Base-by-base conservation (phyloP, 495 filamentous ascomycete genomes). In the Penicillium ucsense region DNA sequence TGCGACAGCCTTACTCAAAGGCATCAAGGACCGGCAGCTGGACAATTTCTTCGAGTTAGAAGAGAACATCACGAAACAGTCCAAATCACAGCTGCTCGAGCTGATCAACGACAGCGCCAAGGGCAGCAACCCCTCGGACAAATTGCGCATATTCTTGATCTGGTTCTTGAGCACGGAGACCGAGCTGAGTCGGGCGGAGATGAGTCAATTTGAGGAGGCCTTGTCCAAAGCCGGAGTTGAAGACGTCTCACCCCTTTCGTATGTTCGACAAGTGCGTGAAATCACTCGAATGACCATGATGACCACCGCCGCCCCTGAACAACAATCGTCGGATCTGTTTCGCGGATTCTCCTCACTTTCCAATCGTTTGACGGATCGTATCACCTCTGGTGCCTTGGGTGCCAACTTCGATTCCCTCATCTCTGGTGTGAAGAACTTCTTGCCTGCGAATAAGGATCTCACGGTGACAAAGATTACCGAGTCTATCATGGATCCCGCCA, bases 211-310 rank as follows among this genome's bases (percentile, higher is more conserved):
- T 50, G 89, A 94, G 63, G 84, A 94, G 71, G 85, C 89, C 0
- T 72, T 99, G 31, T 80, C 81, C 39, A 75, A 75, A 29, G 79
- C 82, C 9, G 88, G 84, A 2, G 88, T 84, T 38, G 73, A 89
- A 56, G 71, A 75, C 40, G 81, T 80, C 41, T 82, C 81, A 27
- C 78, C 86, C 27, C 73, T 99, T 35, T 68, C 87, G 10, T 99
- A 99, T 57, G 80, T 97, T 50, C 81, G 86, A 61, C 83, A 91
- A 62, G 91, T 99, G 28, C 89, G 90, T 37, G 87, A 94, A 52
- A 85, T 94, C 44, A 97, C 92, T 8, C 89, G 91, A 35, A 97
- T 97, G 92, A 96, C 94, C 11, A 96, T 97, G 83, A 88, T 99
- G 74, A 88, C 90, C 4, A 90, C 91, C 5, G 82, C 91, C 4